Base-by-base conservation (phyloP, 148 eudicot species). In the Bassia scoparia region DNA sequence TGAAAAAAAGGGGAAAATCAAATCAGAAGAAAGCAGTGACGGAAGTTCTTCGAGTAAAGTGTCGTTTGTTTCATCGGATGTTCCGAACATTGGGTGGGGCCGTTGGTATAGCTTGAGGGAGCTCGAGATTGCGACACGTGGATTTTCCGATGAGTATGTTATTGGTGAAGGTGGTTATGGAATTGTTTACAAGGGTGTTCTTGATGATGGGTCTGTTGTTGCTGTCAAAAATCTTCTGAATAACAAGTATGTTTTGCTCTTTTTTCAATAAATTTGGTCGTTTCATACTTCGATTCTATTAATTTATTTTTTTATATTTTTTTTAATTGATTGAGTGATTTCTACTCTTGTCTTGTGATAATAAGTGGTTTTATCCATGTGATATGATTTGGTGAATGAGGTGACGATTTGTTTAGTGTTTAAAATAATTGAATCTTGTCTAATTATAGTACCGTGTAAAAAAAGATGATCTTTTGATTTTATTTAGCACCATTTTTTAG, bases 111-210 rank as follows among this genome's bases (percentile, higher is more conserved):
- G 88, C 56, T 74, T 89, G 79, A 84, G 71, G 52, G 98, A 91
- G 89, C 90, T 94, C 41, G 89, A 91, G 74, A 24, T 71, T 44
- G 96, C 97, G 74, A 91, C 98, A 38, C 68, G 80, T 74, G 86
- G 92, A 37, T 94, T 94, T 69, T 61, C 79, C 2, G 85, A 49
- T 0, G 93, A 91, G 73, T 84, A 84, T 83, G 88, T 91, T 71
- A 81, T 94, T 41, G 98, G 98, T 20, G 96, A 91, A 83, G 98
- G 98, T 15, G 98, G 98, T 0, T 91, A 91, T 48, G 98, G 98
- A 3, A 44, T 94, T 59, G 98, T 94, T 46, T 94, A 86, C 55
- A 86, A 80, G 69, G 97, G 98, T 58, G 87, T 88, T 71, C 78
- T 94, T 74, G 89, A 73, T 13, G 98, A 91, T 77, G 97, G 90